Evolutionary conservation across 805 yeast species (phyloP).

Genomic region (Kuraishia cidri): DNA sequence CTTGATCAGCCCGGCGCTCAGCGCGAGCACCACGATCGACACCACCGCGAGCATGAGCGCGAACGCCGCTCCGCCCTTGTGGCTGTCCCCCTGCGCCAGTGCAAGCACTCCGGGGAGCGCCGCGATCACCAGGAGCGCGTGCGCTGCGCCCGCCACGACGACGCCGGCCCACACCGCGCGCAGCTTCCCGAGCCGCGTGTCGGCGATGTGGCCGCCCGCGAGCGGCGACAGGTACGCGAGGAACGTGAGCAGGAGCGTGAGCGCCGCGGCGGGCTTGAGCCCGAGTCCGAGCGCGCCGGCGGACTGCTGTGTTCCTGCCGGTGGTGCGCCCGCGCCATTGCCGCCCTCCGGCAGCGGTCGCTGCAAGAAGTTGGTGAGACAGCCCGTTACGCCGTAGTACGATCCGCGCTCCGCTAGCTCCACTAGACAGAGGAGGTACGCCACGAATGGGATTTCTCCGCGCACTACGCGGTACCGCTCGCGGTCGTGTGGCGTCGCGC

Average conservation of each 20-base stretch:
- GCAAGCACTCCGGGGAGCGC: conserved; percentile 34
- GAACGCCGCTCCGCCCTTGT: conserved; percentile 26
- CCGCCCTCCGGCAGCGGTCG: conserved; percentile 42
- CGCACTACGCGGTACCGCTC: too few species aligned
- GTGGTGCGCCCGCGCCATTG: conserved; percentile 14
- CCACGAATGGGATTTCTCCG: conserved; percentile 23
- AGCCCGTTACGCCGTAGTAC: conserved; percentile 35
- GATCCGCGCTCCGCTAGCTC: conserved; percentile 52
- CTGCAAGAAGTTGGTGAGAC: conserved; percentile 37
- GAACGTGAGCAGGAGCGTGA: conserved; percentile 36
- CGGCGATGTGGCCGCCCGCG: conserved; percentile 43
- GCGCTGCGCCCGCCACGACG: conserved; percentile 34
- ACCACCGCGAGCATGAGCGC: conserved; percentile 32
- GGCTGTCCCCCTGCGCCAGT: too few species aligned
- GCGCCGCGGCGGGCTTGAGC: conserved; percentile 32
- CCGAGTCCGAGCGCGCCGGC: conserved; percentile 45
- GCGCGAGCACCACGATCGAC: conserved; percentile 28
- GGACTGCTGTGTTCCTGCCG: background rate
- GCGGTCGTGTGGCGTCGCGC: too few species aligned
- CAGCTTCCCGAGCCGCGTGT: conserved; percentile 35
- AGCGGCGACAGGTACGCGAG: conserved; percentile 42
- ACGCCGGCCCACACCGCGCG: conserved; percentile 42
- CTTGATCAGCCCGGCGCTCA: conserved; percentile 46
- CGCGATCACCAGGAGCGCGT: conserved; percentile 38
- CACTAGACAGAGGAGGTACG: conserved; percentile 39